Percentiles rank a stretch among this genome's conserved stretches.
phyloP scores from a whole-genome alignment of 176 grass and related monocot genomes.

The Carex parvula region DNA sequence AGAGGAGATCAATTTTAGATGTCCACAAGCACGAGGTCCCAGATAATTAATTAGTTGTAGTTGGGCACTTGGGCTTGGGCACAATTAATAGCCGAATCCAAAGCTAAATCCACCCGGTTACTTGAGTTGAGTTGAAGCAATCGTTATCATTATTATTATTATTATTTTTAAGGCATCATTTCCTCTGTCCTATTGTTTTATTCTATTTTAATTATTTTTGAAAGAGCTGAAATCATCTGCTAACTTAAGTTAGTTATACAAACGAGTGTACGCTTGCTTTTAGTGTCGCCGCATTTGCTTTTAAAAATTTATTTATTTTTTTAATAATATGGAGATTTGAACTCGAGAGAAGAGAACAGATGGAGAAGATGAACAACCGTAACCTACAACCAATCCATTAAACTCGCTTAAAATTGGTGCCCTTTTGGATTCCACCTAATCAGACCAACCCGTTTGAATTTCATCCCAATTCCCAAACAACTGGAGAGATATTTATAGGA shows the following conservation, averaged over 20 bases:
- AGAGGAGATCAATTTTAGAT: not conserved
- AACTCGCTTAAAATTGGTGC: not conserved
- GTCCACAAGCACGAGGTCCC: not conserved
- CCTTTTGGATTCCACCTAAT: conserved; percentile 29
- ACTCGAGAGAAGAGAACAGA: too few species aligned
- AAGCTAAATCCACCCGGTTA: conserved; percentile 6
- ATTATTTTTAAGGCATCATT: conserved; percentile 8
- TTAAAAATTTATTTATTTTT: not conserved
- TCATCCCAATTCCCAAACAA: not conserved
- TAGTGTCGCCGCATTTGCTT: not conserved
- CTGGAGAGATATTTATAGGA: not conserved
- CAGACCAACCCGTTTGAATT: conserved; percentile 10
- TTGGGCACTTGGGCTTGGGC: too few species aligned
- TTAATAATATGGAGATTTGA: too few species aligned
- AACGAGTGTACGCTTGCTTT: too few species aligned
- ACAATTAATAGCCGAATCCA: not conserved
- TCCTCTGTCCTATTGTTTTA: not conserved
- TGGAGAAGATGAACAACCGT: conserved; percentile 27
- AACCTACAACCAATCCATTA: conserved; percentile 13
- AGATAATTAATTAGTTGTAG: conserved; percentile 16
- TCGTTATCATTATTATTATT: not conserved
- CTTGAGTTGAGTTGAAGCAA: not conserved
- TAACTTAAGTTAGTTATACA: too few species aligned
- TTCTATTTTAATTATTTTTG: not conserved
- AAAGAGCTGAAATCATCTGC: too few species aligned